These are phyloP conservation scores for Pharnaceum exiguum DNA, from an alignment of 148 eudicot genomes.

Conservation along the genomic window DNA sequence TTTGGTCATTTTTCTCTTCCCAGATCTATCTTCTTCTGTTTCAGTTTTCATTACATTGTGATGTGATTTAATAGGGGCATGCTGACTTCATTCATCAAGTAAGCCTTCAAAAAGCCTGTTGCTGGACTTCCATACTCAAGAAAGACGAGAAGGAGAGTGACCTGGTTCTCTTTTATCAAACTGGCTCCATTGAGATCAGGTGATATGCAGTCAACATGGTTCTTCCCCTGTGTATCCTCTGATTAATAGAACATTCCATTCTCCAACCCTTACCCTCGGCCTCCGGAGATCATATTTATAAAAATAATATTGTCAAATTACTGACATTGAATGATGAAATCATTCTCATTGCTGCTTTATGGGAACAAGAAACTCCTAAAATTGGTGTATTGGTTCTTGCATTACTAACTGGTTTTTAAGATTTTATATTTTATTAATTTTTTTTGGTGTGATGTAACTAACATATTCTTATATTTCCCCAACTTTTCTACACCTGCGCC, in stretches of 20 bases:
- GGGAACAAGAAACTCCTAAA: no score
- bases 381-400: no score
- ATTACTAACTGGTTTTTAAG: no score
- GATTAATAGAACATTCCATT: neutral
- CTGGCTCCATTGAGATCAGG: slow-evolving; percentile 83
- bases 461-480: no score
- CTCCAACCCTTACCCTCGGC: no score
- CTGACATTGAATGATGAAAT: neutral
- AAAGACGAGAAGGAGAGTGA: slow-evolving; percentile 47
- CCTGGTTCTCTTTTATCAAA: slow-evolving; percentile 65
- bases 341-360: no score
- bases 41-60: slow-evolving; percentile 5
- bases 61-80: slow-evolving; percentile 47
- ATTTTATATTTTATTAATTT: no score
- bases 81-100: slow-evolving; percentile 38
- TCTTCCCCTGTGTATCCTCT: neutral
- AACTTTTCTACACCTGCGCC: no score
- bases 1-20: neutral
- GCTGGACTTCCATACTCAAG: slow-evolving; percentile 58
- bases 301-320: neutral
- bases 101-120: slow-evolving; percentile 52
- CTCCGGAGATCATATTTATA: no score
- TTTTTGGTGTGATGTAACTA: no score
- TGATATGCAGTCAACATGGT: slow-evolving; percentile 15
- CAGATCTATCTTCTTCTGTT: neutral